A percentile compares a stretch with the other conserved stretches of the same genome.
Conservation (phyloP, 164 flowering plant species). For the Macadamia integrifolia region DNA sequence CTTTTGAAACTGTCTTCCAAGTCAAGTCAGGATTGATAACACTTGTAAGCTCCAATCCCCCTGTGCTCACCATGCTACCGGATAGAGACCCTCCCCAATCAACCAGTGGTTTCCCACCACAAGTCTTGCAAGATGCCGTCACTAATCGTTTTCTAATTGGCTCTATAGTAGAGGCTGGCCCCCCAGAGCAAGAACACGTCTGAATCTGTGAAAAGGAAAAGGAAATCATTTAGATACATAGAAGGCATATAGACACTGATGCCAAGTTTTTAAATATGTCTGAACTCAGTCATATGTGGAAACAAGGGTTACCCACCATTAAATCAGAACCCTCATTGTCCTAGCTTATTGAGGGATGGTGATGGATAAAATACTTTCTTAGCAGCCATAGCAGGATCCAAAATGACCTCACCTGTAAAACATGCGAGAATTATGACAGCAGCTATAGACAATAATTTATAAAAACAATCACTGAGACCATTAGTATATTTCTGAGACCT, state of each 20-base stretch:
- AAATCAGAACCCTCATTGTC: constrained; percentile 18
- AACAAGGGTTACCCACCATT: constrained; percentile 24
- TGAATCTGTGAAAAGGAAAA: constrained; percentile 24
- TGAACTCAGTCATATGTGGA: background rate
- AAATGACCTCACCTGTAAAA: constrained; percentile 7
- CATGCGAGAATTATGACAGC: constrained; percentile 6
- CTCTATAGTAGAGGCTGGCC: constrained; percentile 21
- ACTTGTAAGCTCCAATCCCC: constrained; percentile 24
- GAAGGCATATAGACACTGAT: background rate
- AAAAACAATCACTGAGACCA: background rate
- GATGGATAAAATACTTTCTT: background rate
- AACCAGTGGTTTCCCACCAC: constrained; percentile 24
- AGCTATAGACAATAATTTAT: background rate
- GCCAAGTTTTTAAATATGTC: background rate
- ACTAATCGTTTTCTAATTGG: constrained; percentile 11
- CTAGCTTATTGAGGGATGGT: background rate
- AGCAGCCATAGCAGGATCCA: constrained; percentile 1
- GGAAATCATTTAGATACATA: background rate
- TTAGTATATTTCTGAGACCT: constrained; percentile 10
- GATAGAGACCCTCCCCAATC: constrained; percentile 21
- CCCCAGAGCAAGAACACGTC: constrained; percentile 22
- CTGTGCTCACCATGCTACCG: constrained; percentile 33
- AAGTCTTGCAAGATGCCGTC: constrained; percentile 20
- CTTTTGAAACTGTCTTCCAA: constrained; percentile 34
- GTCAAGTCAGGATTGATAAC: constrained; percentile 26